Conservation (phyloP, 2,329 filamentous ascomycete genomes). For the Triangularia setosa region DNA sequence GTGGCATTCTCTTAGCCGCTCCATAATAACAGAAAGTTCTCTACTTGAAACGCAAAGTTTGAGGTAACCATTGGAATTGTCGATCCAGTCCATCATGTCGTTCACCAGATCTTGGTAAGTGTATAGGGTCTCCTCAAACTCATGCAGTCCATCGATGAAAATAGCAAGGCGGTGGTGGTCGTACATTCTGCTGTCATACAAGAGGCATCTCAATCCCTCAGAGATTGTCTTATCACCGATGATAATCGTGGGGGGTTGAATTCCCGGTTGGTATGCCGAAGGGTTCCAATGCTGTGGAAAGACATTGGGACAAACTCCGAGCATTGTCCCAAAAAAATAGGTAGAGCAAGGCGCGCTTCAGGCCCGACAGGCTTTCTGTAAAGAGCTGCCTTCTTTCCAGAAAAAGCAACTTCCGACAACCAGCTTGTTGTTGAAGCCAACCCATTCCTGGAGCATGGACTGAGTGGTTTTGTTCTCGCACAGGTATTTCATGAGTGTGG, state of each 20-base stretch:
- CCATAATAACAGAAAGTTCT: slow-evolving; percentile 24
- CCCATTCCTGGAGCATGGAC: slow-evolving; percentile 13
- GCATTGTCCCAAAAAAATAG: slow-evolving; percentile 8
- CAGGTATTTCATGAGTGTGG: slow-evolving; percentile 26
- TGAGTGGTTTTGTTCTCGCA: not conserved
- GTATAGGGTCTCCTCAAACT: slow-evolving; percentile 13
- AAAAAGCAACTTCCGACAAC: slow-evolving; percentile 28
- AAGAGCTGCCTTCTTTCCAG: slow-evolving; percentile 23
- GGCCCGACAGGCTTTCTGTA: slow-evolving; percentile 24
- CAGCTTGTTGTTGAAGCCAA: slow-evolving; percentile 14
- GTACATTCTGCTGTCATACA: not conserved
- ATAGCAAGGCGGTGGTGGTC: not conserved
- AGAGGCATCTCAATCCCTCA: not conserved
- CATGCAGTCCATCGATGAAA: slow-evolving; percentile 22
- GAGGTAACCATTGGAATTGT: not conserved
- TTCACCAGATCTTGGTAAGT: slow-evolving; percentile 18
- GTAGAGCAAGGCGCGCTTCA: slow-evolving; percentile 23
- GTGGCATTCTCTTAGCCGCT: slow-evolving; percentile 18
- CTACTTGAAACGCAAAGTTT: slow-evolving; percentile 26
- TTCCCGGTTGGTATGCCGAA: not conserved
- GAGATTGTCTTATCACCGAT: not conserved
- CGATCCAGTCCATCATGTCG: slow-evolving; percentile 11
- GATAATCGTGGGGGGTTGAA: not conserved
- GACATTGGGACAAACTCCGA: not conserved
- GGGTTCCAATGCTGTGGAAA: not conserved